These are phyloP conservation scores for Lentinula raphanica DNA, from an alignment of 768 basidiomycete species.

Conservation along the genomic window DNA sequence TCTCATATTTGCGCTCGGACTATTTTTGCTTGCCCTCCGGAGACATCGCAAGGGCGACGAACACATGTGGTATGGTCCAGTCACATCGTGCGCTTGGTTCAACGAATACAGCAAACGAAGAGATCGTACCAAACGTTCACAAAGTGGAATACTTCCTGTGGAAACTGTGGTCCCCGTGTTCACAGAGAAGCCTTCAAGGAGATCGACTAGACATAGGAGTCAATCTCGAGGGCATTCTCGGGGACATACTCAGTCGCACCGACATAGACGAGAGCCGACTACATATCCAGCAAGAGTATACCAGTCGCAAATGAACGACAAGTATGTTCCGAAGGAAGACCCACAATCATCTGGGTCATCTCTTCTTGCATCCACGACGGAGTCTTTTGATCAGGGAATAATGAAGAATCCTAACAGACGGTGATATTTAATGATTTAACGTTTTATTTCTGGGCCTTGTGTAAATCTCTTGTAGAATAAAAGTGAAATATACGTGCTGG, in stretches of 20 bases:
- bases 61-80: slow-evolving; percentile 65
- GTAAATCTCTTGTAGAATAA: not conserved
- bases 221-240: slow-evolving; percentile 1
- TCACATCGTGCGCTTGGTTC: slow-evolving; percentile 73
- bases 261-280: not conserved
- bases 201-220: not conserved
- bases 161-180: slow-evolving; percentile 7
- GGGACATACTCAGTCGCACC: slow-evolving; percentile 3
- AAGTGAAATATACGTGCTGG: slow-evolving; percentile 2
- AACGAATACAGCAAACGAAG: slow-evolving; percentile 40
- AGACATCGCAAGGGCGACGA: slow-evolving; percentile 41
- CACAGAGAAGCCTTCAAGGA: slow-evolving; percentile 7
- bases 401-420: slow-evolving; percentile 37
- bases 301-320: not conserved
- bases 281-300: slow-evolving; percentile 6
- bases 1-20: slow-evolving; percentile 29
- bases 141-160: slow-evolving; percentile 35
- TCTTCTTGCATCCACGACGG: slow-evolving; percentile 25
- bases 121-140: slow-evolving; percentile 29
- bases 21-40: slow-evolving; percentile 36
- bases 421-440: slow-evolving; percentile 2
- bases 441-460: not conserved
- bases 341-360: slow-evolving; percentile 19
- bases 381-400: slow-evolving; percentile 35
- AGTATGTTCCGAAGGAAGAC: not conserved